Base-by-base conservation (phyloP, 2,329 filamentous ascomycete genomes). In the Neofusicoccum laricinum region DNA sequence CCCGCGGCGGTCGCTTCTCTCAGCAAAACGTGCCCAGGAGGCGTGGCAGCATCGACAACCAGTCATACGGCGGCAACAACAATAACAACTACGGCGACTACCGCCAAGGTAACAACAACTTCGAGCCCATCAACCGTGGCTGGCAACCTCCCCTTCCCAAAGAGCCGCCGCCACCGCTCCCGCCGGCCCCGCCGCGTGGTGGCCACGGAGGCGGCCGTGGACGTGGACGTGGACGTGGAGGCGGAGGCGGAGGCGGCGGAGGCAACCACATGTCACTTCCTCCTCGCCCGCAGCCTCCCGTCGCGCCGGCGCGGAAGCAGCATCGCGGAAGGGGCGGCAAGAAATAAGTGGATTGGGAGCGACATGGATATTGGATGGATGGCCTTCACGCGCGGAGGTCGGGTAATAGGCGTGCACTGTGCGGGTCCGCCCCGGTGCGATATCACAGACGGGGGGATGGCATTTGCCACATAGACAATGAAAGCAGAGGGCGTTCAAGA, bases 61-160 rank as follows among this genome's bases (percentile, higher is more conserved):
- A 38, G 36, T 30, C 25, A 30, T 30, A 30, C 25, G 25, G 4
- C 4, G 25, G 25, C 25, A 25, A 25, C 25, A 25, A 25, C 25
- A 25, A 25, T 25, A 25, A 30, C 12, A 49, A 30, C 41, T 21
- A 40, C 36, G 11, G n/a, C 25, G 19, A 25, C 49, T 38, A 38
- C 21, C 43, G 50, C 21, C 32, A 40, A 10, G 25, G 34, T 19
- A 34, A 55, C 63, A 46, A 46, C 38, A 45, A 65, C 25, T 53
- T 48, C 30, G 36, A 64, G 36, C 55, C 41, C 21, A n/a, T 36
- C 8, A 8, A 7, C 11, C 17, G 38, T 2, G 57, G 58, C 1
- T 62, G 19, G 25, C 64, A 65, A 17, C 48, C 64, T 25, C 64
- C 58, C 17, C 57, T 61, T 25, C 64, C 64, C 4, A 62, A 65